Evolutionary conservation across 2,329 filamentous ascomycete species (phyloP), one percentile per base, ranked within the genome.

Genomic region (Metarhizium sp.): DNA sequence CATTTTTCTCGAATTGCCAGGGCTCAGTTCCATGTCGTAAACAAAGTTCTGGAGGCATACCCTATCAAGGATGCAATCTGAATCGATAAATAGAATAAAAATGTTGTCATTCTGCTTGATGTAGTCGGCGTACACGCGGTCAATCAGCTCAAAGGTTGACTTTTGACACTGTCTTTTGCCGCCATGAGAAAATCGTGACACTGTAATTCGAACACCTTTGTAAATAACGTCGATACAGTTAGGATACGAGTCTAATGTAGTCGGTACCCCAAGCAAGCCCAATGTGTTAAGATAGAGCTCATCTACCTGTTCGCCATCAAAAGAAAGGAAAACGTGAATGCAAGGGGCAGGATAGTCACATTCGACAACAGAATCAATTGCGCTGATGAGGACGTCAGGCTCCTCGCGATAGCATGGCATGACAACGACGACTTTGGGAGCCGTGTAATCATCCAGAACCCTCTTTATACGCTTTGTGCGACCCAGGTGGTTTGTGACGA

Each of bases 341-440:
- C 92, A 96, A 1, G 88, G 87, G 5, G 90, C 82, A 1, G 94
- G 92, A 61, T 97, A 97, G 63, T 96, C 92, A 71, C 90, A 95
- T 63, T 92, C 88, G 52, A 96, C 90, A 38, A 97, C 86, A 0
- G 92, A 96, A 71, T 96, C 86, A 62, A 96, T 80, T 4, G 92
- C 94, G 50, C 87, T 88, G 55, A 96, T 78, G 50, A 97, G 78
- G 13, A 95, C 80, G 0, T 89, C 87, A 0, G 90, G 89, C 34
- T 91, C 85, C 67, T 97, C 94, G 66, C 94, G 90, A 75, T 96
- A 97, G 66, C 92, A 95, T 4, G 92, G 94, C 91, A 97, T 96
- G 57, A 97, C 87, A 58, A 97, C 88, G 59, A 96, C 90, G 16
- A 95, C 88, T 71, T 97, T 97, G 2, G 92, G 94, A 0, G 94